Evolutionary conservation across 2,329 filamentous ascomycete genomes (phyloP), one percentile per base, ranked within the genome.

Genomic region (Capronia americana): DNA sequence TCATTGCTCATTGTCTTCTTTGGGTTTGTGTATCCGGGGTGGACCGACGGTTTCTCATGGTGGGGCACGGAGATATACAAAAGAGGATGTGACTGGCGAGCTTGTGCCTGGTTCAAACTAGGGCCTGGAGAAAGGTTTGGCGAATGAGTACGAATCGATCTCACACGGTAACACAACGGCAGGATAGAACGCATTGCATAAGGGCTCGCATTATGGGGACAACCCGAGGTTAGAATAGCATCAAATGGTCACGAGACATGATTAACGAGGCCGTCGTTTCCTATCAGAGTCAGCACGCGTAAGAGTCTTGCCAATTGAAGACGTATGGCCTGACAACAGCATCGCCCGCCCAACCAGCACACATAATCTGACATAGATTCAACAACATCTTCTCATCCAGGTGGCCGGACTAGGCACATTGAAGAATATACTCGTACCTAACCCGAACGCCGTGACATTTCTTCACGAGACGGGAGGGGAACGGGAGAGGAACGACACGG

Each of bases 41-140:
- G 84, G 82, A 90, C 90, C 81, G 84, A 87, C 46, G 83, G 84
- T 30, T 93, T 95, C 74, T 87, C 83, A 64, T 96, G 92, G 92
- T 96, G 92, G 92, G 92, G 92, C 0, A 96, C 92, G 0, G 91
- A 95, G 74, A 85, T 94, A 4, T 93, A 92, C 76, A 93, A 92
- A 77, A 84, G 88, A 77, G 92, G 92, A 23, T 95, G 92, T 77
- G 92, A 95, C 80, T 95, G 92, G 91, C 84, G 88, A 75, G 92
- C 91, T 51, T 95, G 92, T 76, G 79, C 91, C 0, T 94, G 90
- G 74, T 86, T 83, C 63, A 83, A 78, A 0, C 84, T 95, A 4
- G 80, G 83, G 0, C 84, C 87, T 14, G 90, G 90, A 0, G 83
- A 84, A 26, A 85, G 81, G 65, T 93, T 93, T 77, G 71, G 69